Conservation (phyloP, 345 rosid species). For the Crucihimalaya himalaica region DNA sequence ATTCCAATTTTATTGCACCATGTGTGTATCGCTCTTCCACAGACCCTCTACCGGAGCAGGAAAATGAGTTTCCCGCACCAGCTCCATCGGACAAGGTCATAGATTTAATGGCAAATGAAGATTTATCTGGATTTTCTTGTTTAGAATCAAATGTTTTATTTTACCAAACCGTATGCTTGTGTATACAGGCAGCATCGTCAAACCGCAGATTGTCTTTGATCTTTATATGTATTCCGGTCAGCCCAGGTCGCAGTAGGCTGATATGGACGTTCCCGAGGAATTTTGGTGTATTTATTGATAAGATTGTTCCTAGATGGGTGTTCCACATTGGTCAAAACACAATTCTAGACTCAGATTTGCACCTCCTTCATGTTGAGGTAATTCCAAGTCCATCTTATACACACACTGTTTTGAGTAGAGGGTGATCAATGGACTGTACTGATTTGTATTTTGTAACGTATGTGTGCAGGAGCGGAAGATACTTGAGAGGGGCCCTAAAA, state of each 20-base stretch:
- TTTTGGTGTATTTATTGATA: constrained; percentile 66
- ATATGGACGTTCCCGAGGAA: constrained; percentile 86
- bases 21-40: constrained; percentile 61
- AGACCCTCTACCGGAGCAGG: constrained; percentile 45
- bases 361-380: constrained; percentile 88
- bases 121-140: neutral
- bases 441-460: constrained; percentile 11
- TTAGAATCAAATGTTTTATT: neutral
- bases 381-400: neutral
- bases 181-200: constrained; percentile 34
- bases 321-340: constrained; percentile 79
- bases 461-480: constrained; percentile 70
- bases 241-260: constrained; percentile 86
- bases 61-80: constrained; percentile 47
- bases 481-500: constrained; percentile 63
- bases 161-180: neutral
- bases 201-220: constrained; percentile 54
- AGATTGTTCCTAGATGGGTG: constrained; percentile 79
- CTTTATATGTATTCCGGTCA: constrained; percentile 86
- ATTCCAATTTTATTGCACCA: constrained; percentile 63
- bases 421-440: constrained; percentile 9
- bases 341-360: constrained; percentile 84
- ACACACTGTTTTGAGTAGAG: neutral
- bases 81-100: constrained; percentile 47
- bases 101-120: neutral